These are phyloP conservation scores for Viola odorata DNA, from an alignment of 345 rosid genomes.

Conservation along the genomic window DNA sequence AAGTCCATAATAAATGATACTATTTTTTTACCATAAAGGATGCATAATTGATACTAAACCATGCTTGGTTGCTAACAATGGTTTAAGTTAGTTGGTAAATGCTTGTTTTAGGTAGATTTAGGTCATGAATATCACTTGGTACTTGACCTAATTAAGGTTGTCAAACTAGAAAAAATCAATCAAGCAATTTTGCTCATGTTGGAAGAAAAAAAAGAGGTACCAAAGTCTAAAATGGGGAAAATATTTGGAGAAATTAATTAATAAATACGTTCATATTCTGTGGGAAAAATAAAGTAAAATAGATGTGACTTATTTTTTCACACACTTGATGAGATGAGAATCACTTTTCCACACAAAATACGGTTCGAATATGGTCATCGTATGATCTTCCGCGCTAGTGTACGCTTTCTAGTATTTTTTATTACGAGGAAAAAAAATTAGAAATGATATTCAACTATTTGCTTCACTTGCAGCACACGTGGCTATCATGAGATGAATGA, in stretches of 20 bases:
- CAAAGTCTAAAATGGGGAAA: no score
- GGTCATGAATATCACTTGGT: not conserved
- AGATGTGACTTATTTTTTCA: not conserved
- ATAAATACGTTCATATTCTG: constrained; percentile 2
- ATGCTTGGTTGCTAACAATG: not conserved
- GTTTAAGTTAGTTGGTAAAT: not conserved
- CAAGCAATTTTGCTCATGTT: constrained; percentile 9
- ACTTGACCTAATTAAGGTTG: not conserved
- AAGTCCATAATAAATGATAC: no score
- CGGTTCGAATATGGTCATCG: not conserved
- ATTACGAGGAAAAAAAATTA: no score
- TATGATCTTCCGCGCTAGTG: not conserved
- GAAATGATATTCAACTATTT: no score
- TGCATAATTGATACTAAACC: no score
- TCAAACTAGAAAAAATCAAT: not conserved
- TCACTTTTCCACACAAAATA: not conserved
- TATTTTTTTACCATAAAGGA: no score
- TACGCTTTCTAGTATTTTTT: no score
- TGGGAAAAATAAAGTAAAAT: constrained; percentile 9
- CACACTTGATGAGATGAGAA: not conserved
- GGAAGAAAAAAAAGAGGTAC: not conserved
- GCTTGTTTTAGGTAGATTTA: not conserved
- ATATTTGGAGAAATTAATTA: not conserved
- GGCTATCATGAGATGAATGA: no score
- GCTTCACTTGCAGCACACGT: not conserved